Base-by-base conservation (phyloP, 2,329 filamentous ascomycete species). In the Helminthosporium solani region DNA sequence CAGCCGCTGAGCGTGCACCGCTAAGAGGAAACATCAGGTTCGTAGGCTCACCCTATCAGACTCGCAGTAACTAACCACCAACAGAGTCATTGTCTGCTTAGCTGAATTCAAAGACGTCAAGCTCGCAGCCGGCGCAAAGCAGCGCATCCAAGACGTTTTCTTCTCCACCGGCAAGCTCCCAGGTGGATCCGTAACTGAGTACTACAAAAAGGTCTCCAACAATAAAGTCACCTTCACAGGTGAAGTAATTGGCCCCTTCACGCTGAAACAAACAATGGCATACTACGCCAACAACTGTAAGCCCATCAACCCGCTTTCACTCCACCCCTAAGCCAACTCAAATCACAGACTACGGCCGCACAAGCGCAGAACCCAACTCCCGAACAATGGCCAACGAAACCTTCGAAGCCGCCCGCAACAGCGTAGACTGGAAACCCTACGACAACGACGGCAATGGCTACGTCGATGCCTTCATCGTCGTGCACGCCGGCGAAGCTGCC, bases 161-260 rank as follows among this genome's bases (percentile, higher is more conserved):
- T 61, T 63, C 44, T 63, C 60, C 2, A 57, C 44, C 20, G 47
- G 47, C 11, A 58, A 56, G 35, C 30, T 63, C 18, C 35, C 50
- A 3, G 60, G 54, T 11, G 60, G 60, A 7, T 58, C 54, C 5
- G 60, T 61, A 1, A 56, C 43, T 7, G 60, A 63, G 34, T 61
- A 56, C 42, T 61, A 56, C 37, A 39, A 39, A 5, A 55, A 63
- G 33, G 58, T 58, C 12, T 57, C 53, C 14, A 53, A 53, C 25
- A 49, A 45, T 25, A 42, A 49, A 2, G 49, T 63, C 7, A 52
- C 57, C 4, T 33, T 63, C 30, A 46, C 37, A 12, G 58, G 58
- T 12, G 58, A 60, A 33, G 60, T 63, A 7, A 40, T 60, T 18
- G 60, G 60, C 0, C 57, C 60, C 1, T 60, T 58, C 23, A 56